A percentile compares a stretch with the other conserved stretches of the same genome.
Conservation (phyloP, 306 rosid species). For the Phaseolus lunatus region DNA sequence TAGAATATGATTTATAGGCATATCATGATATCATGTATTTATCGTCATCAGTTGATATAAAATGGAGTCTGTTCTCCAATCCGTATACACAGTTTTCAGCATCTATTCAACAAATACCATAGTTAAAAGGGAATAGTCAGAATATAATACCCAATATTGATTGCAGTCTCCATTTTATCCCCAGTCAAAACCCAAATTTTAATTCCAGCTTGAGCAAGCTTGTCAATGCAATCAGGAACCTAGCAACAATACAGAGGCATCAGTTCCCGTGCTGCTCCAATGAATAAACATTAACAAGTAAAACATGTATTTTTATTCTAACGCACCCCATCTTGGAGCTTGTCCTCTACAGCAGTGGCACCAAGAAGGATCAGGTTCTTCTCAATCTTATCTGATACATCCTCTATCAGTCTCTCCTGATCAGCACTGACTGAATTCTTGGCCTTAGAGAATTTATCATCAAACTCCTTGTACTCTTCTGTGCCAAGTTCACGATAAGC, state of each 20-base stretch:
- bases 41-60: no score
- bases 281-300: background rate
- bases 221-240: slow-evolving; percentile 8
- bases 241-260: background rate
- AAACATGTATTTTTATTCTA: background rate
- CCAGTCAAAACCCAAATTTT: slow-evolving; percentile 15
- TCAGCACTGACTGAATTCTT: background rate
- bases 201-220: background rate
- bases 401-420: slow-evolving; percentile 6
- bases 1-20: no score
- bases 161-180: slow-evolving; percentile 21
- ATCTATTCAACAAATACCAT: no score
- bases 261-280: background rate
- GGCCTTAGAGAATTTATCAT: slow-evolving; percentile 3
- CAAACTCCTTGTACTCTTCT: background rate
- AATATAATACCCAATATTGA: slow-evolving; percentile 14
- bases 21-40: no score
- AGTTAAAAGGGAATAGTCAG: background rate
- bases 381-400: background rate
- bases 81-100: no score
- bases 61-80: no score
- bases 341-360: slow-evolving; percentile 13
- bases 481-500: background rate
- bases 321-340: background rate
- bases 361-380: background rate